phyloP scores from a whole-genome alignment of 129 eudicot genomes.

The Logfia minima region DNA sequence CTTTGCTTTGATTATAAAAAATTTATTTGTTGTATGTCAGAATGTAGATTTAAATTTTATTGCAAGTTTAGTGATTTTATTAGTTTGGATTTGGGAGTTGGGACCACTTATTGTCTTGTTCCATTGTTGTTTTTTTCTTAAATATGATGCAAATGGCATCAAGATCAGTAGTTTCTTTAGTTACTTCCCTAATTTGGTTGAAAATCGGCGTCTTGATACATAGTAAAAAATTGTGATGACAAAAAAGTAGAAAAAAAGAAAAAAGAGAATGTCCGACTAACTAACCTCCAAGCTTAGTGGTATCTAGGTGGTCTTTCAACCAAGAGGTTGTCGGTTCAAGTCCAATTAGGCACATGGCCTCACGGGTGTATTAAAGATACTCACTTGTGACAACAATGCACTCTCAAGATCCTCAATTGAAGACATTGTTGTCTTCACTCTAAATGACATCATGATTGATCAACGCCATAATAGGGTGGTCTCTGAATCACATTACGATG shows the following conservation, averaged over 20 bases:
- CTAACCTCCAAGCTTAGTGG: neutral
- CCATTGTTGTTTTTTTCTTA: neutral
- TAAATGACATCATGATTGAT: neutral
- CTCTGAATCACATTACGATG: neutral
- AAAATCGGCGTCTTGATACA: neutral
- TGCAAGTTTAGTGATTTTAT: slow-evolving; percentile 5
- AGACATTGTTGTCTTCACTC: neutral
- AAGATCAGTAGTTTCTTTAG: slow-evolving; percentile 1
- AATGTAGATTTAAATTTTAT: neutral
- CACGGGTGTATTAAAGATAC: neutral
- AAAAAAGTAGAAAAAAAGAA: neutral
- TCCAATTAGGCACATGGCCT: no score
- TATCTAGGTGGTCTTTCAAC: neutral
- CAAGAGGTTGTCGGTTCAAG: neutral
- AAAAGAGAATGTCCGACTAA: neutral
- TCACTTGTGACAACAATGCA: neutral
- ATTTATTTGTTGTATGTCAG: neutral
- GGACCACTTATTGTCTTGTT: slow-evolving; percentile 29
- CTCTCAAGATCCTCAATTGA: neutral
- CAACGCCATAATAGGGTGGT: neutral
- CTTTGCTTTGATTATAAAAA: neutral
- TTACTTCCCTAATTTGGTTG: neutral
- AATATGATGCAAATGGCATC: slow-evolving; percentile 4
- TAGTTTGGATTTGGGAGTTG: slow-evolving; percentile 21
- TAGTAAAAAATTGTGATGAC: neutral